phyloP scores from a whole-genome alignment of 2,329 filamentous ascomycete species.

The Alternaria conjuncta region DNA sequence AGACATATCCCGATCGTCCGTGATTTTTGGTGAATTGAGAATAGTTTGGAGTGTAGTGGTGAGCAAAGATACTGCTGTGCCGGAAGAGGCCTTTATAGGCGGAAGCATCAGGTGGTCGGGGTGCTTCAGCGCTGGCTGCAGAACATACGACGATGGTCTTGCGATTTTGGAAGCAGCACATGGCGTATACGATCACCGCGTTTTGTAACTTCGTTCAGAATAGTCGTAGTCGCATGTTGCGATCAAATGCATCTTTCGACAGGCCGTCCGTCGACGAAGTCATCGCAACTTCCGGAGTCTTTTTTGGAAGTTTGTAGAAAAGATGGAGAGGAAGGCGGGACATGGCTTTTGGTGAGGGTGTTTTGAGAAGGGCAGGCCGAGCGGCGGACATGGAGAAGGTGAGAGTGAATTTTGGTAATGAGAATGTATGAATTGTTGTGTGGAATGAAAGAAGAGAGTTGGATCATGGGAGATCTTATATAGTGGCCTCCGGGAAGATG shows the following conservation, averaged over 20 bases:
- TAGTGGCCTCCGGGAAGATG: background rate
- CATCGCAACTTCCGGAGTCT: accelerated
- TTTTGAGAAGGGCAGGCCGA: background rate
- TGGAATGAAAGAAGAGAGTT: background rate
- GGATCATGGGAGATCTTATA: accelerated
- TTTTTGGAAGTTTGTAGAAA: background rate
- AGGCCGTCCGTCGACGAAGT: background rate
- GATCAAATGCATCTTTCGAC: background rate
- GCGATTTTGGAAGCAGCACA: background rate
- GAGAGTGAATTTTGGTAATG: background rate
- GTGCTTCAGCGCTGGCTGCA: background rate
- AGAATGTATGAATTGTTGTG: background rate
- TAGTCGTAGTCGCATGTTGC: accelerated
- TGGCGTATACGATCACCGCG: background rate
- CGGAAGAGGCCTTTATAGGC: background rate
- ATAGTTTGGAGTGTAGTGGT: too few species aligned
- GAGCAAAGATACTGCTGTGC: background rate
- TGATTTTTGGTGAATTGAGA: too few species aligned
- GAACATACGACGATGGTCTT: background rate
- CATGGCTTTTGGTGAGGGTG: background rate
- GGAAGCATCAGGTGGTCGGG: background rate
- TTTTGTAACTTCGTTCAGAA: background rate
- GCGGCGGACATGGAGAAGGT: background rate
- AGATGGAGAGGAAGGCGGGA: background rate
- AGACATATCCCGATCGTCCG: too few species aligned